Percentiles rank a stretch among this genome's conserved stretches.
Evolutionary conservation across 331 rosid species (phyloP).

Genomic region (Acacia concinna): DNA sequence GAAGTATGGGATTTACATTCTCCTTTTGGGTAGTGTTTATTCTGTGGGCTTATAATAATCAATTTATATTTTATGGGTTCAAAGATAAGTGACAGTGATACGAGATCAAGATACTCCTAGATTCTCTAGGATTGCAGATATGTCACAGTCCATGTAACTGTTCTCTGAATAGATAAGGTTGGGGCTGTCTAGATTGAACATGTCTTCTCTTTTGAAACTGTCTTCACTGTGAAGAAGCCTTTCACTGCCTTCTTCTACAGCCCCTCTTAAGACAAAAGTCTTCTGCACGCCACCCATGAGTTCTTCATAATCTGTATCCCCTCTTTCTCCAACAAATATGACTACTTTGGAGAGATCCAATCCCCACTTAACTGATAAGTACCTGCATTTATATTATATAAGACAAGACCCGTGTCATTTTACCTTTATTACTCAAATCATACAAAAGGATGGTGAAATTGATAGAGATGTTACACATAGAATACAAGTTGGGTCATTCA

Average conservation of each 20-base stretch:
- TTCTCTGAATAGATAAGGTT: slow-evolving; percentile 46
- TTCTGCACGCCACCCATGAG: slow-evolving; percentile 70
- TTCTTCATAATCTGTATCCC: slow-evolving; percentile 75
- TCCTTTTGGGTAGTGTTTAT: slow-evolving; percentile 4
- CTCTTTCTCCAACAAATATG: slow-evolving; percentile 66
- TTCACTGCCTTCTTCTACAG: slow-evolving; percentile 66
- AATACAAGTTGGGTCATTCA: neutral
- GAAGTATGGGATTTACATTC: slow-evolving; percentile 2
- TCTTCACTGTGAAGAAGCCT: slow-evolving; percentile 55
- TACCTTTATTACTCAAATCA: neutral
- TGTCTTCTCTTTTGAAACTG: slow-evolving; percentile 55
- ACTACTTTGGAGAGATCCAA: slow-evolving; percentile 67
- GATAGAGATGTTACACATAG: neutral
- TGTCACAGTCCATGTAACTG: slow-evolving; percentile 43
- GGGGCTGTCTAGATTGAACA: slow-evolving; percentile 56
- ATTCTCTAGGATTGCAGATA: slow-evolving; percentile 55
- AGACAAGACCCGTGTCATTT: slow-evolving; percentile 18
- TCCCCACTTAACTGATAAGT: slow-evolving; percentile 79
- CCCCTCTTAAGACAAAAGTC: slow-evolving; percentile 57
- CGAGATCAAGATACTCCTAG: slow-evolving; percentile 36
- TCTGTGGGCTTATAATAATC: slow-evolving; percentile 17
- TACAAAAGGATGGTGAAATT: neutral
- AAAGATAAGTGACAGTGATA: neutral
- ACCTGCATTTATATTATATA: slow-evolving; percentile 46
- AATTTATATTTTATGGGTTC: slow-evolving; percentile 1